Base-by-base conservation (phyloP, 2,329 filamentous ascomycete genomes). In the Fusarium annulatum region DNA sequence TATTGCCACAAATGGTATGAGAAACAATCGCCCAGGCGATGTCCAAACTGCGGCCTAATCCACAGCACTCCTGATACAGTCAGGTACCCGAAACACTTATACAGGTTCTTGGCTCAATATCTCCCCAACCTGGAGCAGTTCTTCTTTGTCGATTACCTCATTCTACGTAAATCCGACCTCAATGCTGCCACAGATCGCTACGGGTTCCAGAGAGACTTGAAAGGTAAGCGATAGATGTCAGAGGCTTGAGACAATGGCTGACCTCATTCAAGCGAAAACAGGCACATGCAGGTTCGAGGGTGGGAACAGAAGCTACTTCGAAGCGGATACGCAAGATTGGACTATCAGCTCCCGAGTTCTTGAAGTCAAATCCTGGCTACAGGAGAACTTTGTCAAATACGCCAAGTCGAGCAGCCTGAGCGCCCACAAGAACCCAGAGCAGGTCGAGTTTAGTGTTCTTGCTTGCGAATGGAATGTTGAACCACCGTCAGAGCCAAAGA, bases 131-230 rank as follows among this genome's bases (percentile, higher is more conserved):
- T 86, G 10, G 81, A 85, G 63, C 78, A 81, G 3, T 85, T 86
- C 48, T 86, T 84, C 66, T 83, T 86, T 51, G 76, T 86, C 28
- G 85, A 86, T 69, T 85, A 84, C 58, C 77, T 84, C 10, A 82
- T 84, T 7, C 67, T 84, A 15, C 80, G 80, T 11, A 81, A 80
- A 53, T 21, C 53, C 11, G 36, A 52, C n/a, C 9, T n/a, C 26
- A 34, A 57, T 38, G 7, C 45, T 42, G 6, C 23, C 8, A 41
- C 36, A 16, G n/a, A 46, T n/a, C 45, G 18, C 19, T 51, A 55
- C 23, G 28, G 30, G 9, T 52, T 39, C 18, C 16, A 23, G 43
- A 34, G n/a, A 11, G 19, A 14, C 8, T n/a, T 33, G 34, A 61
- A 57, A 26, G 64, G 75, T 76, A 66, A 21, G 73, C 56, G 30